Evolutionary conservation across 2,329 filamentous ascomycete genomes (phyloP), one percentile per base, ranked within the genome.

Genomic region (Talaromyces sp.): DNA sequence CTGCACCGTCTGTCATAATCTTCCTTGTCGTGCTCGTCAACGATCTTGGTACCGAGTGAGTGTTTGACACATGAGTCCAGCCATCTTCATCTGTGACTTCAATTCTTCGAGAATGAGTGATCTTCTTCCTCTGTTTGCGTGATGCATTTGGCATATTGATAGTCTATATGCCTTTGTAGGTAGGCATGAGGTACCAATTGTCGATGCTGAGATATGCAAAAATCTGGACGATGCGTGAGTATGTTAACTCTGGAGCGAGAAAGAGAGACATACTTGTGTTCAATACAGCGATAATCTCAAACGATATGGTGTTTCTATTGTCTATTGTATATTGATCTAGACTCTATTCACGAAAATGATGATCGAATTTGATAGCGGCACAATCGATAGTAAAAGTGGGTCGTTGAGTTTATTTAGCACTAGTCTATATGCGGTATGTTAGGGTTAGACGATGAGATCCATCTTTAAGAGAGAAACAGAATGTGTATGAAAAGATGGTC

Each of bases 41-140:
- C 2, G 35, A 56, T 56, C n/a, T 35, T 59, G 48, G 60, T 37
- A 47, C 60, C 16, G 16, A 47, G n/a, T 54, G 65, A 65, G 68
- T 70, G 39, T 71, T 78, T 22, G 76, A 75, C 66, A 81, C 73
- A 68, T 81, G 79, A 27, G 79, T 80, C 79, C 79, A 81, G 71
- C 79, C 79, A 57, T 78, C 71, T 24, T 72, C 64, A 68, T 78
- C 78, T 60, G 74, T 76, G 62, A 80, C 67, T 71, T 77, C 67
- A 50, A 75, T 69, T 43, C 76, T 76, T 68, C 78, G 79, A 54
- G 72, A 35, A 58, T 61, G 65, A 48, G 27, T 67, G 10, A 64
- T 35, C 24, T 66, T 57, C n/a, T 62, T 64, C 63, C 68, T 71
- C 60, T 74, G 75, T 61, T 70, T 71, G 37, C 74, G 74, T 3